These are phyloP conservation scores for Limnanthes douglasii DNA, from an alignment of 345 rosid species.

Conservation along the genomic window DNA sequence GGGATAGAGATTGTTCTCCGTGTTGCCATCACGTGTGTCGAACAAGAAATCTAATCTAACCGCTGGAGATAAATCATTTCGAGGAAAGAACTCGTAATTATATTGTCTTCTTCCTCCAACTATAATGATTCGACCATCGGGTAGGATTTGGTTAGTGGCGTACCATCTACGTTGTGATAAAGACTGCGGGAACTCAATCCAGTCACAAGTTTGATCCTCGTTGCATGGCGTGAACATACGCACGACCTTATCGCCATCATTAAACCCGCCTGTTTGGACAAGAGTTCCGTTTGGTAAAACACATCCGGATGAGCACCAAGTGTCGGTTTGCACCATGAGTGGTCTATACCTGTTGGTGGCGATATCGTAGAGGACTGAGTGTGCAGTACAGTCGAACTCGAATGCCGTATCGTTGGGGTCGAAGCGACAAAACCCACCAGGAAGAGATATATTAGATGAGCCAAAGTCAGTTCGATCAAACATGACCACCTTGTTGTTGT, in stretches of 20 bases:
- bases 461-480: conserved; percentile 83
- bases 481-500: conserved; percentile 42
- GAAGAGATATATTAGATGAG: conserved; percentile 48
- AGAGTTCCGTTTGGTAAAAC: conserved; percentile 45
- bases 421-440: conserved; percentile 31
- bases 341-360: conserved; percentile 45
- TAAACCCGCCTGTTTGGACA: conserved; percentile 67
- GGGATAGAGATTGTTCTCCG: conserved; percentile 83
- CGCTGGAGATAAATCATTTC: neutral
- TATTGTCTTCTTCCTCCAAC: conserved; percentile 67
- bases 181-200: conserved; percentile 44
- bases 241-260: conserved; percentile 33
- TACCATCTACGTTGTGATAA: conserved; percentile 65
- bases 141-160: conserved; percentile 51
- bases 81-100: conserved; percentile 56
- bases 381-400: conserved; percentile 59
- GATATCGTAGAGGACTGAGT: conserved; percentile 51
- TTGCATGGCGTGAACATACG: conserved; percentile 44
- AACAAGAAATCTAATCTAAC: conserved; percentile 23
- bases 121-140: conserved; percentile 56
- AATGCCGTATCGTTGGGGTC: conserved; percentile 12
- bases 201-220: conserved; percentile 26
- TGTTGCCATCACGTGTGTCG: conserved; percentile 27
- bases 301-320: conserved; percentile 87
- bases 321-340: conserved; percentile 42